Conservation (phyloP, 768 basidiomycete genomes). For the Crassisporium funariophilum region DNA sequence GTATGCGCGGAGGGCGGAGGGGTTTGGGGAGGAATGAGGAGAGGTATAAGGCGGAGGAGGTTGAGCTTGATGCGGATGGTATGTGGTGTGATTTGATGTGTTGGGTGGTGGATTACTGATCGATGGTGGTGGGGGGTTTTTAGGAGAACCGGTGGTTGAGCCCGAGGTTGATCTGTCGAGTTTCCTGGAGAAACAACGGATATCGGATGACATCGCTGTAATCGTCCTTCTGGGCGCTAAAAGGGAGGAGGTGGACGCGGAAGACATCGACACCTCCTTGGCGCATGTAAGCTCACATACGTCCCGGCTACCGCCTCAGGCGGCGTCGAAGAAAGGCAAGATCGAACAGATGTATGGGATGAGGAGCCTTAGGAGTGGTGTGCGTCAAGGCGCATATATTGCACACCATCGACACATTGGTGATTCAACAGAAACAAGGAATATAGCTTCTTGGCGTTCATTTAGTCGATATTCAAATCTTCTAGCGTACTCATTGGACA, state of each 20-base stretch:
- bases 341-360: slow-evolving; percentile 66
- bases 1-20: slow-evolving; percentile 58
- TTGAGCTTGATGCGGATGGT: slow-evolving; percentile 75
- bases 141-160: slow-evolving; percentile 67
- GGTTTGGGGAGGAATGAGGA: slow-evolving; percentile 71
- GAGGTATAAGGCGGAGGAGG: slow-evolving; percentile 71
- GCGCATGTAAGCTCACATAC: slow-evolving; percentile 49
- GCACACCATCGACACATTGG: too few species aligned
- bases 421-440: too few species aligned
- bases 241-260: slow-evolving; percentile 46
- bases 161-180: slow-evolving; percentile 73
- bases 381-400: too few species aligned
- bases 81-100: slow-evolving; percentile 14
- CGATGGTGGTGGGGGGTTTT: background rate
- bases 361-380: too few species aligned
- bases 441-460: too few species aligned
- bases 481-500: too few species aligned
- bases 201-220: slow-evolving; percentile 37
- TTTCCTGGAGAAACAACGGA: slow-evolving; percentile 66
- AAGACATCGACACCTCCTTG: slow-evolving; percentile 61
- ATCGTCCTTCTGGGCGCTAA: slow-evolving; percentile 22
- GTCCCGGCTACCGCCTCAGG: slow-evolving; percentile 9
- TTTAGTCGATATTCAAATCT: too few species aligned
- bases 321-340: slow-evolving; percentile 59
- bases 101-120: background rate